phyloP scores from a whole-genome alignment of 2,329 filamentous ascomycete species.

The Penicillium sp. region DNA sequence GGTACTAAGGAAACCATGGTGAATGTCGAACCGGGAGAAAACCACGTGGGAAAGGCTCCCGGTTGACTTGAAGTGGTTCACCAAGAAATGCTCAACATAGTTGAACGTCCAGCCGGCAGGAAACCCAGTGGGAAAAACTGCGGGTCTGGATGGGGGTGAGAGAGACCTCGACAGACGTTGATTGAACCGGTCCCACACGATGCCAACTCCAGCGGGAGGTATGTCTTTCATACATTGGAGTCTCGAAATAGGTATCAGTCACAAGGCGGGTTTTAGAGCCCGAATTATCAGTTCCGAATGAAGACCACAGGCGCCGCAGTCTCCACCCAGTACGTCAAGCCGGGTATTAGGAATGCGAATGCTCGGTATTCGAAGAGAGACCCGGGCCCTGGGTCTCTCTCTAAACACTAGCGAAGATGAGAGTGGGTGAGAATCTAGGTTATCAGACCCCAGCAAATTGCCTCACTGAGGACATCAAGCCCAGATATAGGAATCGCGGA shows the following conservation, averaged over 20 bases:
- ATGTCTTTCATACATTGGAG: neutral
- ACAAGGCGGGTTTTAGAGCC: neutral
- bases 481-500: neutral
- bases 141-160: neutral
- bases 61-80: neutral
- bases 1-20: neutral
- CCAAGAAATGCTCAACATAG: neutral
- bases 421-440: neutral
- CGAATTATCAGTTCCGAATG: neutral
- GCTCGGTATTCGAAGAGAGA: neutral
- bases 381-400: neutral
- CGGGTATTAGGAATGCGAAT: neutral
- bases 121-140: constrained; percentile 1
- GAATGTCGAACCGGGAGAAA: neutral
- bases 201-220: neutral
- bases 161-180: neutral
- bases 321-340: neutral
- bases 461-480: neutral
- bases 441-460: neutral
- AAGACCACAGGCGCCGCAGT: neutral
- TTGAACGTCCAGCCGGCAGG: neutral
- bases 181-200: neutral
- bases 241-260: neutral
- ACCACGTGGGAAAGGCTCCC: neutral
- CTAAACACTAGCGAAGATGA: neutral